Conservation (phyloP, 2,329 filamentous ascomycete genomes). For the Hypomyces perniciosus region DNA sequence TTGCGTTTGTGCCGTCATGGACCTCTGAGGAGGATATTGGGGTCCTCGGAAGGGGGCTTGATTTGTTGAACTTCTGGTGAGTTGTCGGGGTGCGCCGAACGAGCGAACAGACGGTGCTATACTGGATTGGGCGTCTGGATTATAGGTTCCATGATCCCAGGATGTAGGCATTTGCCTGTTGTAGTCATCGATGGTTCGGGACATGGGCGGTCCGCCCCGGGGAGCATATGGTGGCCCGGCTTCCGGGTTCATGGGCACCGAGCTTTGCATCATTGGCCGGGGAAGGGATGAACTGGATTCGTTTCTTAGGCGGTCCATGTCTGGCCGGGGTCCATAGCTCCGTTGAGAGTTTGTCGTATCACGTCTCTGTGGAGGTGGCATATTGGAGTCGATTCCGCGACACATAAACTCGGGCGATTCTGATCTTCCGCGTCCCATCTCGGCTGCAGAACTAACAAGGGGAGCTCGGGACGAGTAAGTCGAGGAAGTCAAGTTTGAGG, state of each 20-base stretch:
- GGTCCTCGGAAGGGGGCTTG: constrained; percentile 23
- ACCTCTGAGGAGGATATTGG: constrained; percentile 35
- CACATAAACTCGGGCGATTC: constrained; percentile 32
- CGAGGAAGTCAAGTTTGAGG: constrained; percentile 52
- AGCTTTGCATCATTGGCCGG: constrained; percentile 25
- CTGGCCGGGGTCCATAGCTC: constrained; percentile 21
- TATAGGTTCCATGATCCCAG: not conserved
- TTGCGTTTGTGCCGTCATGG: constrained; percentile 39
- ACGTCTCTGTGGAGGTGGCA: constrained; percentile 26
- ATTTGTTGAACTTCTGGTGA: constrained; percentile 36
- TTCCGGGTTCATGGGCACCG: constrained; percentile 22
- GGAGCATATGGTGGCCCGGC: constrained; percentile 27
- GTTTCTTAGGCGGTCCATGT: constrained; percentile 14
- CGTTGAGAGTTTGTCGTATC: constrained; percentile 33
- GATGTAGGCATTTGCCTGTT: constrained; percentile 13
- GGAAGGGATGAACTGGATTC: constrained; percentile 14
- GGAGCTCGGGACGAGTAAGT: constrained; percentile 61
- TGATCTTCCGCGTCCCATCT: constrained; percentile 49
- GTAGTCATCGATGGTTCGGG: constrained; percentile 27
- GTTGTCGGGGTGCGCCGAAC: constrained; percentile 19
- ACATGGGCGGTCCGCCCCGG: constrained; percentile 27
- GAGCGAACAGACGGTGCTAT: constrained; percentile 16
- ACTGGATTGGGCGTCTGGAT: not conserved
- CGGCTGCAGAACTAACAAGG: constrained; percentile 52
- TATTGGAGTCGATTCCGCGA: constrained; percentile 16